Base-by-base conservation (phyloP, 2,329 filamentous ascomycete species). In the Huntiella decipiens region DNA sequence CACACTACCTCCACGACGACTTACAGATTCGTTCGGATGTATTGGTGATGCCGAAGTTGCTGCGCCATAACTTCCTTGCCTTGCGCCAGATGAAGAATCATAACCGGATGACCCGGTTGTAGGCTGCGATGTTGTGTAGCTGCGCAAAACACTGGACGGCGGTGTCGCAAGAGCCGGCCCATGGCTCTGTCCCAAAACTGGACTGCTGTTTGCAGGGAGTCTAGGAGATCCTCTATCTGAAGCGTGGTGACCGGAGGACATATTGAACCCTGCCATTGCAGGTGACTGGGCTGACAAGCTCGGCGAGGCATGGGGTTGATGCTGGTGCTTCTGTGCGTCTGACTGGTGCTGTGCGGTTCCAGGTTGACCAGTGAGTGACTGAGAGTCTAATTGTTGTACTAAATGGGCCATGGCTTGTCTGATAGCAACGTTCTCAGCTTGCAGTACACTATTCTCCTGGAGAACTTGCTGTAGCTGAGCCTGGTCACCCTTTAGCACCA, bases 371-470 rank as follows among this genome's bases (percentile, higher is more conserved):
- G 7, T 19, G 22, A 46, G 22, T 11, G 15, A 46, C 19, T 49
- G 47, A 16, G 47, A 38, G 15, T 49, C 47, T 8, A 49, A 16
- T 31, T 42, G 47, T 10, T 49, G 44, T 13, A 49, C 47, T 8
- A 49, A 13, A 7, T 46, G 47, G 7, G 47, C 43, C 47, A 49
- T 73, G 68, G 43, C 43, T 10, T 46, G 34, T 56, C 77, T 79
- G 52, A 92, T 79, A 52, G 87, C 81, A 50, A 74, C 73, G 63
- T 91, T 88, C 62, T 93, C 84, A 31, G 74, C 73, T 62, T 85
- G 74, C 45, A 85, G 74, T 11, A 72, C 71, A 56, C 88, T 81
- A 64, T 85, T 87, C 60, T 85, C 77, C 31, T 74, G 69, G 46
- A 88, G 61, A 7, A 77, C 82, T 22, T 74, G 67, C 60, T 92